Evolutionary conservation across 208 protist species (phyloP).

Genomic region (Wallacemonas sp.): DNA sequence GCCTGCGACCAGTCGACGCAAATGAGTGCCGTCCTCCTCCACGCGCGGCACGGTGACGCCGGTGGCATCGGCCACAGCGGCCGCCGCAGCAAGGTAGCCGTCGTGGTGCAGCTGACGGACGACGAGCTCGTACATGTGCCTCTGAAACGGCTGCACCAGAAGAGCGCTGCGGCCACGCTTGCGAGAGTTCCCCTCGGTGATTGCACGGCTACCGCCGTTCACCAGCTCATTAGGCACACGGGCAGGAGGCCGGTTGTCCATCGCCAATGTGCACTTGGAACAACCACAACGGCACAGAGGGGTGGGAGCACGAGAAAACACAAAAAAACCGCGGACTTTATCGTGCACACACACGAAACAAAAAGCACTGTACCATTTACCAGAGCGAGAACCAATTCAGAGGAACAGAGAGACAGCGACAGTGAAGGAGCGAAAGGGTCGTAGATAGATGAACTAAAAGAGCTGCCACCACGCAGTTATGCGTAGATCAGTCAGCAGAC

Average conservation of each 20-base stretch:
- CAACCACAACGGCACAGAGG: too few relatives aligned
- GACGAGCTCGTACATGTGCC: conserved; percentile 75
- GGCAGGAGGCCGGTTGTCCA: not conserved
- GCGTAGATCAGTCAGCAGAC: too few relatives aligned
- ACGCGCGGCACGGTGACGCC: conserved; percentile 53
- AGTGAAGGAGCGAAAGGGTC: too few relatives aligned
- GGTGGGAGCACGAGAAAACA: too few relatives aligned
- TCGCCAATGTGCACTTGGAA: too few relatives aligned
- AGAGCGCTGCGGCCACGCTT: conserved; percentile 55
- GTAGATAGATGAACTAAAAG: too few relatives aligned
- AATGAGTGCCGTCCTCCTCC: conserved; percentile 39
- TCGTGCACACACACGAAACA: too few relatives aligned
- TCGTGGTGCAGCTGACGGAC: conserved; percentile 83
- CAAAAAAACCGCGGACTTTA: too few relatives aligned
- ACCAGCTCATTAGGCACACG: conserved; percentile 1
- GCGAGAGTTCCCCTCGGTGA: conserved; percentile 12
- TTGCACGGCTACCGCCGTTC: conserved; percentile 4
- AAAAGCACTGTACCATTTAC: too few relatives aligned
- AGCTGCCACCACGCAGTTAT: too few relatives aligned
- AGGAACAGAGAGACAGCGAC: not conserved
- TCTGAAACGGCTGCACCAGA: conserved; percentile 39
- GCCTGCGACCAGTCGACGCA: conserved; percentile 39
- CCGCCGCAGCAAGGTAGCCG: conserved; percentile 67
- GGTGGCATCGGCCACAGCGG: conserved; percentile 71
- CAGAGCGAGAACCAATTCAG: not conserved